These are phyloP conservation scores for Diversispora epigaea DNA, from an alignment of 192 early-diverging fungal species.

Conservation along the genomic window DNA sequence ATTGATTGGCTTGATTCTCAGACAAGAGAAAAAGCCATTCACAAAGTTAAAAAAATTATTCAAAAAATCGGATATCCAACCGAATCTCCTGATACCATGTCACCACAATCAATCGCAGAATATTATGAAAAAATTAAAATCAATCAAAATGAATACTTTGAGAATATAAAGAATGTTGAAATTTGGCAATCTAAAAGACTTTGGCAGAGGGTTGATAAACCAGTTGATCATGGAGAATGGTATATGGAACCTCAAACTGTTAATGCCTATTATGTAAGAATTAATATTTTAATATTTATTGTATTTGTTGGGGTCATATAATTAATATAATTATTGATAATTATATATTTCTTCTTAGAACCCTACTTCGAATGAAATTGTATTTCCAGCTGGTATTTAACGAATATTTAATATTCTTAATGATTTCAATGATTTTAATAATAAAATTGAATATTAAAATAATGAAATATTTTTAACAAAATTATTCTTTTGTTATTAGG, in stretches of 20 bases:
- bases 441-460: neutral
- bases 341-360: constrained; percentile 24
- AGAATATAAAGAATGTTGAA: constrained; percentile 54
- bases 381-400: constrained; percentile 49
- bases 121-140: constrained; percentile 57
- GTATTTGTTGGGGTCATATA: neutral
- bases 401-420: neutral
- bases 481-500: neutral
- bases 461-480: neutral
- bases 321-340: neutral
- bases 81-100: constrained; percentile 56
- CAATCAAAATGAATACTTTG: constrained; percentile 53
- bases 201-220: constrained; percentile 36
- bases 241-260: constrained; percentile 58
- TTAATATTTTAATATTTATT: neutral
- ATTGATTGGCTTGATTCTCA: constrained; percentile 62
- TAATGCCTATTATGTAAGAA: constrained; percentile 54
- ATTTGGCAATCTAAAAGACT: constrained; percentile 39
- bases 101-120: constrained; percentile 43
- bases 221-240: constrained; percentile 53
- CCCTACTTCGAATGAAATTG: constrained; percentile 52
- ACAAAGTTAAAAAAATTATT: constrained; percentile 58
- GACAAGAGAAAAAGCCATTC: constrained; percentile 51
- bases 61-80: constrained; percentile 66
- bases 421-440: too few relatives aligned